Evolutionary conservation across 768 basidiomycete genomes (phyloP).

Genomic region (Austroboletus eburneus): DNA sequence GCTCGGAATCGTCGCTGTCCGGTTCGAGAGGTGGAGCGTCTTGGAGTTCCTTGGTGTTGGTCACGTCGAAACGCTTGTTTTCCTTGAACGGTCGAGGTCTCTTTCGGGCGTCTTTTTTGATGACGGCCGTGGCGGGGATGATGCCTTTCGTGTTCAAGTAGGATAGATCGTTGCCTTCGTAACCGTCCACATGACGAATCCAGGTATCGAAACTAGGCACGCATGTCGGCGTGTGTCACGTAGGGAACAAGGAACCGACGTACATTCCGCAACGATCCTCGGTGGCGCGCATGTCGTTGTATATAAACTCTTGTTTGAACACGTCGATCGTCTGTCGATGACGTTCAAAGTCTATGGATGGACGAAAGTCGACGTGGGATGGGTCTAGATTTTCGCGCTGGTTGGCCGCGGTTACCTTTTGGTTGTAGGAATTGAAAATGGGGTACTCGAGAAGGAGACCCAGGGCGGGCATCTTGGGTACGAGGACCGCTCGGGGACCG

Average conservation of each 20-base stretch:
- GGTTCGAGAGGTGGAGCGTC: conserved; percentile 29
- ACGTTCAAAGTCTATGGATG: conserved; percentile 66
- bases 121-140: conserved; percentile 67
- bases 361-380: conserved; percentile 59
- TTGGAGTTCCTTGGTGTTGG: conserved; percentile 34
- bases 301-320: conserved; percentile 87
- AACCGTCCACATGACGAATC: conserved; percentile 72
- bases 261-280: conserved; percentile 78
- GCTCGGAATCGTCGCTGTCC: conserved; percentile 43
- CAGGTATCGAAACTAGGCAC: conserved; percentile 73
- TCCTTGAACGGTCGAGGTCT: conserved; percentile 65
- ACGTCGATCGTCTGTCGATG: conserved; percentile 64
- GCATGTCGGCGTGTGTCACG: neutral
- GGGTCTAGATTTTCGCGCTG: conserved; percentile 44
- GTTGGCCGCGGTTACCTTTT: conserved; percentile 41
- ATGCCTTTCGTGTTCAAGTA: conserved; percentile 76
- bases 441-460: conserved; percentile 90
- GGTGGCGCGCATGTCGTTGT: conserved; percentile 78
- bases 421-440: conserved; percentile 76
- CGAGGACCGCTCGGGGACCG: conserved; percentile 67
- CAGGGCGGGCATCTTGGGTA: conserved; percentile 95
- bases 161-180: conserved; percentile 71
- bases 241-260: conserved; percentile 28
- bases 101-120: conserved; percentile 50
- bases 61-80: conserved; percentile 63